phyloP scores from a whole-genome alignment of 768 basidiomycete species.

The Termitomyces sp. region DNA sequence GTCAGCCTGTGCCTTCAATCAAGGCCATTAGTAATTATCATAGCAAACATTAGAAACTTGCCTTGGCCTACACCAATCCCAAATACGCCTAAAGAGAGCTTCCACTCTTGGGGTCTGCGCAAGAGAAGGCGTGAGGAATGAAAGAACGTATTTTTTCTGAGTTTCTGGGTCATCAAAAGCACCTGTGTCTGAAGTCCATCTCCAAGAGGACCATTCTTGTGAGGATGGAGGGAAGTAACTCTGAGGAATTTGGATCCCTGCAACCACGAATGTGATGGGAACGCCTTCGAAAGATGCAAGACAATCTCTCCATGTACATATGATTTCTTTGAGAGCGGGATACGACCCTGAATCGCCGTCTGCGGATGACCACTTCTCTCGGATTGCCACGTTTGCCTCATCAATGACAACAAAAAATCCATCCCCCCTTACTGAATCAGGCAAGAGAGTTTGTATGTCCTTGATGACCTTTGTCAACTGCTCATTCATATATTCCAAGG shows the following conservation, averaged over 20 bases:
- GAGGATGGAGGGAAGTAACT: background rate
- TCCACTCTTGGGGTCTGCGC: no score
- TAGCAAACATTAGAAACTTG: background rate
- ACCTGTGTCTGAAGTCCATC: background rate
- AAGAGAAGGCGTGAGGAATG: no score
- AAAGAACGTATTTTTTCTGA: background rate
- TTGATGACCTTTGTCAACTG: background rate
- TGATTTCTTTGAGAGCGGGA: background rate
- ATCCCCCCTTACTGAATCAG: background rate
- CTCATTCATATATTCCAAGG: background rate
- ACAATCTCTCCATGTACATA: background rate
- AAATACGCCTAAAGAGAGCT: no score
- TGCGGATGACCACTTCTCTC: background rate
- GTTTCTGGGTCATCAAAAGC: background rate
- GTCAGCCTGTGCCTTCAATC: background rate
- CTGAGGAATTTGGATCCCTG: background rate
- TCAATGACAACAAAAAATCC: constrained; percentile 3
- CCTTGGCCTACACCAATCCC: no score
- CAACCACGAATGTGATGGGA: background rate
- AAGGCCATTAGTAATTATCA: background rate
- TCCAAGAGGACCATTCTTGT: background rate
- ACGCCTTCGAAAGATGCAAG: background rate
- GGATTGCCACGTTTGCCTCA: background rate
- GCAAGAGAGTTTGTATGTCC: background rate
- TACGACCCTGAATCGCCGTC: background rate